Evolutionary conservation across 208 protist species (phyloP), one percentile per base, ranked within the genome.

Genomic region (Trypanosoma congolense): DNA sequence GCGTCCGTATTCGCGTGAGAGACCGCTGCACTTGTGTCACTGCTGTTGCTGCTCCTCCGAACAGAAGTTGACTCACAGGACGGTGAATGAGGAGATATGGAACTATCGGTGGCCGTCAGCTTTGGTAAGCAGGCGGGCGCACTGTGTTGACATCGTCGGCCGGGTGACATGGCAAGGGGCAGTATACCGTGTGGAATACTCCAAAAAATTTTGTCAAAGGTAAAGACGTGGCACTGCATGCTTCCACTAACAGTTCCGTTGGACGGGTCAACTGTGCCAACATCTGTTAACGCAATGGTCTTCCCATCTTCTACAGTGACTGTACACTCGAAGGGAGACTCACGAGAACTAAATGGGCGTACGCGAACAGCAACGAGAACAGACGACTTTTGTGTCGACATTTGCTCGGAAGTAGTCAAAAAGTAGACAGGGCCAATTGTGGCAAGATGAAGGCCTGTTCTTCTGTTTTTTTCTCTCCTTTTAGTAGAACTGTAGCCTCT

Each of bases 131-230:
- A 31, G 44, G 33, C 56, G 29, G 19, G 35, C 19, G 38, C 30
- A 18, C 46, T 38, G 9, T 46, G 42, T 24, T 46, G 12, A 46
- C 21, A 9, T 8, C 21, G 18, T 19, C 42, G 10, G 9, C 18
- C 6, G 42, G 19, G 70, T 43, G 24, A 56, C 43, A 35, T 64
- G 4, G 41, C 50, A 4, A 88, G 47, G 9, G 83, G 83, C 43
- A 88, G 61, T 33, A 82, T 65, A 14, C 51, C 16, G 6, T 65
- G 61, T 45, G 68, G 58, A 2, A 88, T 56, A n/a, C 73, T 80
- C 79, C 81, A 88, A 46, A 92, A 89, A 1, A 92, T 77, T 12
- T 70, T 73, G 64, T 89, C 81, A 46, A 87, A 89, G 2, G 73
- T 75, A 56, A 79, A 92, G 24, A 73, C 67, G 50, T 89, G 85